Conservation (phyloP, 257 asterid species). For the Eucommia ulmoides region DNA sequence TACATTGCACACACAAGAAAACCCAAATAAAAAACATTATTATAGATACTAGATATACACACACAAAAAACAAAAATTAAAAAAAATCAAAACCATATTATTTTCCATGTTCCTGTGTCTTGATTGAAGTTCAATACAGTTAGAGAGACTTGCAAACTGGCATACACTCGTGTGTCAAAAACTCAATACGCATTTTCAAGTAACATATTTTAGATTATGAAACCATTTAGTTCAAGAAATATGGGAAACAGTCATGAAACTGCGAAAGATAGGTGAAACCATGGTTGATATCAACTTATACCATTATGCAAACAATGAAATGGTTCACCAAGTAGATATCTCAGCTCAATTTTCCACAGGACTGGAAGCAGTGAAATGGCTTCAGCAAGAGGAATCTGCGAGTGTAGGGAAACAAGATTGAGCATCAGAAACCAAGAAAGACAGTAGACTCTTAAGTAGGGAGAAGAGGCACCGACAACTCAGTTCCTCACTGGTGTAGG, state of each 20-base stretch:
- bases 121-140: too few relatives aligned
- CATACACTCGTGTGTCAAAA: not conserved
- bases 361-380: constrained; percentile 30
- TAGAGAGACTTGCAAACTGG: not conserved
- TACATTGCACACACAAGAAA: too few relatives aligned
- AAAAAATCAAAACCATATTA: too few relatives aligned
- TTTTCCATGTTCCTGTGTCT: too few relatives aligned
- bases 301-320: constrained; percentile 23
- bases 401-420: constrained; percentile 25
- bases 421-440: constrained; percentile 25
- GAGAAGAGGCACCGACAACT: constrained; percentile 14
- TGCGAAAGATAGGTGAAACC: constrained; percentile 15
- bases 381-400: constrained; percentile 31
- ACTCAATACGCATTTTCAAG: not conserved
- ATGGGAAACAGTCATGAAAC: constrained; percentile 10
- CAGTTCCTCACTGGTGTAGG: too few relatives aligned
- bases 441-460: constrained; percentile 17
- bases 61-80: too few relatives aligned
- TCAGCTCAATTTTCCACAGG: constrained; percentile 21
- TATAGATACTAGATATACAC: too few relatives aligned
- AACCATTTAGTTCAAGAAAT: not conserved
- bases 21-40: too few relatives aligned
- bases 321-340: constrained; percentile 19
- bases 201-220: not conserved
- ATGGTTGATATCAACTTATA: constrained; percentile 31